Conservation (phyloP, 495 filamentous ascomycete genomes). For the Penicillium longicatenatum region DNA sequence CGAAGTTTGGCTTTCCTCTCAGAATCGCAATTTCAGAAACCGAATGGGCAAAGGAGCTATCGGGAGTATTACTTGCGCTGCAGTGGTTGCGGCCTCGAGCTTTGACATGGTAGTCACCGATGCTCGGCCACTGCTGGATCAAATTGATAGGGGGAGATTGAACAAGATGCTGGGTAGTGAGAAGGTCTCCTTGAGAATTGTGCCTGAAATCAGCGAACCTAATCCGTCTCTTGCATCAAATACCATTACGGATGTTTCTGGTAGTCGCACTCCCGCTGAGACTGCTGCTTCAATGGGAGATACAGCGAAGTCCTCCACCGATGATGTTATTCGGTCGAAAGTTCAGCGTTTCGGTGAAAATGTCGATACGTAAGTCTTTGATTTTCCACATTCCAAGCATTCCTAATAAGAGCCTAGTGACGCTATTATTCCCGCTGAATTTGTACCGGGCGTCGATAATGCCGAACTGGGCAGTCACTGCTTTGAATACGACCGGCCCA, state of each 20-base stretch:
- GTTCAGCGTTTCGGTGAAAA: not conserved
- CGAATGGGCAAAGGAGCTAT: slow-evolving; percentile 50
- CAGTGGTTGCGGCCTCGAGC: slow-evolving; percentile 8
- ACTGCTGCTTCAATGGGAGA: not conserved
- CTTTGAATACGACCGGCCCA: slow-evolving; percentile 9
- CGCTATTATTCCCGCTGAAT: slow-evolving; percentile 13
- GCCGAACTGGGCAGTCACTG: slow-evolving; percentile 13
- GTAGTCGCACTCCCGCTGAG: not conserved
- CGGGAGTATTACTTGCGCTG: slow-evolving; percentile 43
- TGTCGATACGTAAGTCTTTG: not conserved
- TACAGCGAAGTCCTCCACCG: not conserved
- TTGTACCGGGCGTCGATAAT: slow-evolving; percentile 11
- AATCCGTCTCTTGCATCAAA: slow-evolving; percentile 2
- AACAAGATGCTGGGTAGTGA: not conserved
- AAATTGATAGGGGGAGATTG: not conserved
- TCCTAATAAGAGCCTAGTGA: not conserved
- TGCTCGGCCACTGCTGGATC: slow-evolving; percentile 2
- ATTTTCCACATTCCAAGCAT: not conserved
- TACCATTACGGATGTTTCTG: not conserved
- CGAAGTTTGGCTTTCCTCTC: slow-evolving; percentile 48
- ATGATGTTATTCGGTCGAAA: not conserved
- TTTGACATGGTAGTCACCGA: slow-evolving; percentile 9
- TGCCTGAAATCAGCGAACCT: slow-evolving; percentile 4
- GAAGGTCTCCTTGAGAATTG: not conserved
- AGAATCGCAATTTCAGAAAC: slow-evolving; percentile 52